Evolutionary conservation across 2,329 filamentous ascomycete genomes (phyloP).

Genomic region (Alternaria arborescens): DNA sequence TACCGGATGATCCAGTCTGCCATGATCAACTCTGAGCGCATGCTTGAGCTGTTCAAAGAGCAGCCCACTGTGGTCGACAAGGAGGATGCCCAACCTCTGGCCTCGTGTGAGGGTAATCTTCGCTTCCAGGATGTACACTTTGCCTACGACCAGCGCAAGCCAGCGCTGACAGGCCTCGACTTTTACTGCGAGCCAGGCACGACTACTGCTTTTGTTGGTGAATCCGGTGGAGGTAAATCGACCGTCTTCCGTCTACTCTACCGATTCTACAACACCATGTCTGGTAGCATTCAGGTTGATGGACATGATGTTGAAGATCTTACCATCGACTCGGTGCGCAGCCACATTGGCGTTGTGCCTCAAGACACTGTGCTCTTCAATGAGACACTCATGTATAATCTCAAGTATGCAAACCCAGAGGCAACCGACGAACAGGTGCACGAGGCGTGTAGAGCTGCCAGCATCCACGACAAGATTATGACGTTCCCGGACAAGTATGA

Average conservation of each 20-base stretch:
- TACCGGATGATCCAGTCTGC: slow-evolving; percentile 95
- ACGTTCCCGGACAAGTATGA: slow-evolving; percentile 87
- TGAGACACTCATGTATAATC: slow-evolving; percentile 92
- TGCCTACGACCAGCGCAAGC: slow-evolving; percentile 85
- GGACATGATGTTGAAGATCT: slow-evolving; percentile 83
- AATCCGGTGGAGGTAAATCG: slow-evolving; percentile 96
- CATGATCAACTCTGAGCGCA: slow-evolving; percentile 95
- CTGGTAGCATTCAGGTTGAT: slow-evolving; percentile 84
- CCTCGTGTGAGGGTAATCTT: slow-evolving; percentile 79
- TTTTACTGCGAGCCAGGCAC: slow-evolving; percentile 90
- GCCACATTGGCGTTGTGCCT: slow-evolving; percentile 92
- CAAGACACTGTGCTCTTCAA: slow-evolving; percentile 97
- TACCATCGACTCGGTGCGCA: slow-evolving; percentile 91
- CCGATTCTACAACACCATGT: slow-evolving; percentile 89
- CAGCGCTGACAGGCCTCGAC: slow-evolving; percentile 81
- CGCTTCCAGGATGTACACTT: slow-evolving; percentile 90
- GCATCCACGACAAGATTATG: slow-evolving; percentile 91
- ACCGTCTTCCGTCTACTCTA: slow-evolving; percentile 96
- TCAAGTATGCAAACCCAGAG: slow-evolving; percentile 84
- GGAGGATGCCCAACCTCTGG: slow-evolving; percentile 69
- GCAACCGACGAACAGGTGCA: slow-evolving; percentile 84
- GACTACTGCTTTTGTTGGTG: slow-evolving; percentile 93
- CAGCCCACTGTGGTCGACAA: slow-evolving; percentile 88
- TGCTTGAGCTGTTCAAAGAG: slow-evolving; percentile 96
- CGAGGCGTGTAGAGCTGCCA: slow-evolving; percentile 82